Evolutionary conservation across 352 stramenopile species (phyloP), one percentile per base, ranked within the genome.

Genomic region (Thraustotheca clavata): DNA sequence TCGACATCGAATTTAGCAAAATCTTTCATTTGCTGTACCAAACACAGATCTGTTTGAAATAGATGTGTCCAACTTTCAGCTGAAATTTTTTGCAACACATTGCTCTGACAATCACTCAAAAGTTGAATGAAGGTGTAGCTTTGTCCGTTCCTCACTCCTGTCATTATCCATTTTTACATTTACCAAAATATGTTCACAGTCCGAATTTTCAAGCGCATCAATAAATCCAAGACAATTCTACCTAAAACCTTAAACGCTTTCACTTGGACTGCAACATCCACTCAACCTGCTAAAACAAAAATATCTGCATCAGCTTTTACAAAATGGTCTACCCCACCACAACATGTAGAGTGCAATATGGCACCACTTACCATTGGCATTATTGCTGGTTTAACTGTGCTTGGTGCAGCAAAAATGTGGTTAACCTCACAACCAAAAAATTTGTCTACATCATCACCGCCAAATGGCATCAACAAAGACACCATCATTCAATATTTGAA

Each of bases 361-460:
- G 47, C 57, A n/a, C 41, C 39, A 18, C 24, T 65, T 27, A 46
- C 57, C 29, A 65, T 65, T 4, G 76, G 79, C 33, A 77, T 94
- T 26, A 83, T 83, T 8, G 71, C 88, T 24, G 74, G 89, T 9
- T 74, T 82, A 11, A 81, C 80, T 11, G 62, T 90, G 18, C 59
- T 88, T 4, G 80, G 82, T 12, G 80, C 91, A 0, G 84, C 77
- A 3, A 91, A 94, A 60, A 94, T 94, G 79, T 91, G 82, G 79
- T 91, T 80, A 79, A 78, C 89, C 61, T n/a, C n/a, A n/a, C n/a
- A n/a, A n/a, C n/a, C n/a, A n/a, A n/a, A n/a, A n/a, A n/a, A n/a
- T n/a, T n/a, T n/a, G n/a, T n/a, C n/a, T n/a, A n/a, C n/a, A n/a
- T 80, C 81, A 20, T 71, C 74, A 26, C 72, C 77, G 22, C 35